A percentile compares a stretch with the other conserved stretches of the same genome.
Conservation (phyloP, 164 flowering plant genomes). For the Umbilicus rupestris region DNA sequence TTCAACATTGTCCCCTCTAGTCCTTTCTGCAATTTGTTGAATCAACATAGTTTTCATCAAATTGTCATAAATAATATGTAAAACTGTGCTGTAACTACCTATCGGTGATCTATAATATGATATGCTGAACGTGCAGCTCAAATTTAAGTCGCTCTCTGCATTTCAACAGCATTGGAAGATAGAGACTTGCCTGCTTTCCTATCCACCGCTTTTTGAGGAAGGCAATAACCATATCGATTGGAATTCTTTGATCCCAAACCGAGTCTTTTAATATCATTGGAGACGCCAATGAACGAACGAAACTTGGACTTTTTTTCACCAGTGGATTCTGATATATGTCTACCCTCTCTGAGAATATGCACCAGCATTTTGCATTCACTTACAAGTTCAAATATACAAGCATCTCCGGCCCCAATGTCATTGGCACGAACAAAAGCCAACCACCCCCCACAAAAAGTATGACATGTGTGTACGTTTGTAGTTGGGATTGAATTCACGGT, state of each 20-base stretch:
- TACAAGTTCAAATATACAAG: slow-evolving; percentile 56
- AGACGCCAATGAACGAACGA: slow-evolving; percentile 2
- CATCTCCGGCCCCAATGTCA: slow-evolving; percentile 36
- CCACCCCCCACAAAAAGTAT: slow-evolving; percentile 62
- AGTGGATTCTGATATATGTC: slow-evolving; percentile 11
- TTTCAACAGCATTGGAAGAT: background rate
- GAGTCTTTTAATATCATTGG: slow-evolving; percentile 14
- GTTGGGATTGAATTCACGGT: slow-evolving; percentile 45
- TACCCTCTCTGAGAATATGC: slow-evolving; percentile 28
- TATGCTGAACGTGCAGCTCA: background rate
- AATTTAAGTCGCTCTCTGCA: no score
- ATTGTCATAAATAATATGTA: background rate
- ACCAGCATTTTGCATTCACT: slow-evolving; percentile 45
- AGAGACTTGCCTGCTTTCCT: slow-evolving; percentile 16
- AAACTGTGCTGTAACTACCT: background rate
- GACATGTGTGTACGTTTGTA: slow-evolving; percentile 32
- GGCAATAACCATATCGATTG: slow-evolving; percentile 9
- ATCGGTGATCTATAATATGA: background rate
- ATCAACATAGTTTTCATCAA: background rate
- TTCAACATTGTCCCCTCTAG: background rate
- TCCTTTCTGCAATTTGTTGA: background rate
- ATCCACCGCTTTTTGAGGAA: slow-evolving; percentile 10
- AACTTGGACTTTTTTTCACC: slow-evolving; percentile 13
- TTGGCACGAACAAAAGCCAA: slow-evolving; percentile 50
- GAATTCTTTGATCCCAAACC: slow-evolving; percentile 10